phyloP scores from a whole-genome alignment of 805 yeast genomes.

The Cyberlindnera mycetangii region DNA sequence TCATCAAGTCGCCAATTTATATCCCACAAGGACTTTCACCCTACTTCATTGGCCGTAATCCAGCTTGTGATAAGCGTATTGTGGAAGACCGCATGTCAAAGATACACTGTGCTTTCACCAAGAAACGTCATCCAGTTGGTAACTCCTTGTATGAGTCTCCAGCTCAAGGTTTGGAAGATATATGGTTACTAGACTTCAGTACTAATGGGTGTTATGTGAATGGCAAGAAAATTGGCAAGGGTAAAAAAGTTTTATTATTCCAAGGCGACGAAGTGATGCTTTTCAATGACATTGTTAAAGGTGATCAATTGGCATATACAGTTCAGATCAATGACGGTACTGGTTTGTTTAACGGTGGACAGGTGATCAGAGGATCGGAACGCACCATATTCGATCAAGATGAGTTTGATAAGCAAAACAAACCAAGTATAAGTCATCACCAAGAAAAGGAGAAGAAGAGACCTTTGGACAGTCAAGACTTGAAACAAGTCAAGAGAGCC shows the following conservation, averaged over 20 bases:
- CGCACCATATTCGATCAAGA: slow-evolving; percentile 12
- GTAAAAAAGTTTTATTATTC: slow-evolving; percentile 56
- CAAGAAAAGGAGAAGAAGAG: slow-evolving; percentile 5
- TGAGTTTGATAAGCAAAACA: slow-evolving; percentile 15
- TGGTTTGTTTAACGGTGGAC: slow-evolving; percentile 58
- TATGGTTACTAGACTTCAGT: slow-evolving; percentile 79
- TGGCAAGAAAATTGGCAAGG: slow-evolving; percentile 53
- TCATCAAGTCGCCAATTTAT: slow-evolving; percentile 44
- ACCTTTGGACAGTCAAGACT: slow-evolving; percentile 6
- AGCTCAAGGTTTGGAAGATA: slow-evolving; percentile 67
- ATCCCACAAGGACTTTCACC: slow-evolving; percentile 68
- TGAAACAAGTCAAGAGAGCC: slow-evolving; percentile 28
- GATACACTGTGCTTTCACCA: slow-evolving; percentile 69
- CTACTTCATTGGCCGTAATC: slow-evolving; percentile 72
- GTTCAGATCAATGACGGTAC: slow-evolving; percentile 57
- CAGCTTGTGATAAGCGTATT: slow-evolving; percentile 56
- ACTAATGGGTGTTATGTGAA: slow-evolving; percentile 79
- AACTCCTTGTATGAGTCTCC: slow-evolving; percentile 63
- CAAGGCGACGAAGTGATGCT: slow-evolving; percentile 66
- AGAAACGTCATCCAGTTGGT: slow-evolving; percentile 60
- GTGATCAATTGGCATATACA: slow-evolving; percentile 51
- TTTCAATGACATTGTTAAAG: slow-evolving; percentile 55
- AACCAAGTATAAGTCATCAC: slow-evolving; percentile 3
- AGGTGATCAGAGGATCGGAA: slow-evolving; percentile 6
- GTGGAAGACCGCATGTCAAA: slow-evolving; percentile 80